Base-by-base conservation (phyloP, 495 filamentous ascomycete species). In the Penicillium roqueforti region DNA sequence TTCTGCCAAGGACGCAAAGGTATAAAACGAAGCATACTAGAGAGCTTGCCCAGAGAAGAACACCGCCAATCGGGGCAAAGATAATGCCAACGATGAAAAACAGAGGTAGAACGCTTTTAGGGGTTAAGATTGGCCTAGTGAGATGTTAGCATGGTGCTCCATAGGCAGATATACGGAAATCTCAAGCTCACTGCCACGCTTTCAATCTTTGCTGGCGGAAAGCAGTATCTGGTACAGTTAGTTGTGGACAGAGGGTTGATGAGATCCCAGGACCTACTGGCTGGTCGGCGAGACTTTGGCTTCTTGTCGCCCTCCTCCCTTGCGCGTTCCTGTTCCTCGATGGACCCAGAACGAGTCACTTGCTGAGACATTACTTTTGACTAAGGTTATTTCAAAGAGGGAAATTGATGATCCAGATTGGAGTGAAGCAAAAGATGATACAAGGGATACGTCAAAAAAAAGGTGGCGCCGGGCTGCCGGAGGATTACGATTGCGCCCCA, bases 191-290 rank as follows among this genome's bases (percentile, higher is more conserved):
- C 85, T 96, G 91, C 91, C 91, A 96, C 70, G 91, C 91, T 72
- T 95, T 95, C 62, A 96, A 65, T 63, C 91, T 82, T 62, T 96
- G 91, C 66, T 95, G 91, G 53, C 91, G 81, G 65, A 95, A 96
- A 22, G 91, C 91, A 47, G 90, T 96, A 76, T 95, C 88, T 92
- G 60, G 29, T 18, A 45, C 11, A 44, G 42, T 43, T 31, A 40
- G 52, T 47, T 25, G 26, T 16, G 5, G 36, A n/a, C 20, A 20
- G 20, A 38, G 23, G 34, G 37, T 29, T 45, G 23, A 43, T 29
- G 34, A 16, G 40, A 36, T 44, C 37, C 14, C 25, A 34, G 19
- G 22, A 66, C 87, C 71, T 71, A 91, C 87, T 95, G 66, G 87
- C 88, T 60, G 90, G 91, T 73, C 87, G 83, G 69, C 87, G 84